These are phyloP conservation scores for Aegilops bicornis DNA, from an alignment of 176 grass and related monocot genomes.

Conservation along the genomic window DNA sequence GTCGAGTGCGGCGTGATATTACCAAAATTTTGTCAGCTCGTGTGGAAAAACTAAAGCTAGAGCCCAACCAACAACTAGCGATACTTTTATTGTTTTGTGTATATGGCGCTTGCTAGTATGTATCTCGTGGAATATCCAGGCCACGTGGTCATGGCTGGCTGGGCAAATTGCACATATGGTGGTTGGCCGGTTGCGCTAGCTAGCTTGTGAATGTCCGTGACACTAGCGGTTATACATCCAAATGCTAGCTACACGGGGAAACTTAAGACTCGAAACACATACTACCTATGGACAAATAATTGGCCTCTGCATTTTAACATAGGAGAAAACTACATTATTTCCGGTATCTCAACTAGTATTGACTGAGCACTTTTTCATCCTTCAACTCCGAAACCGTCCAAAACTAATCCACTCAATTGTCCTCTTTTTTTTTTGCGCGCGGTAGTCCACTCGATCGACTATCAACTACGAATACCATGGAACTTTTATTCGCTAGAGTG, in stretches of 20 bases:
- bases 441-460: not conserved
- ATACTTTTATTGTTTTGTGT: no score
- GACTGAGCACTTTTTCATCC: no score
- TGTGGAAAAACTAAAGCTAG: no score
- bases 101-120: no score
- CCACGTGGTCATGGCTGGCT: not conserved
- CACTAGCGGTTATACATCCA: not conserved
- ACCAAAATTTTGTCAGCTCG: no score
- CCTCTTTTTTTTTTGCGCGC: no score
- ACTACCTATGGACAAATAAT: not conserved
- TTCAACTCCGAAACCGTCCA: not conserved
- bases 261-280: no score
- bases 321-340: not conserved
- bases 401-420: not conserved
- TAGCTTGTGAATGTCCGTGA: not conserved
- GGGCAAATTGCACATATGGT: not conserved
- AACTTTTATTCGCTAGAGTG: not conserved
- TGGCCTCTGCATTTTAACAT: not conserved
- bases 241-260: not conserved
- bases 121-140: not conserved
- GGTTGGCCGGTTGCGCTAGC: not conserved
- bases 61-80: no score
- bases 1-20: no score
- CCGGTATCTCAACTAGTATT: not conserved
- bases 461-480: not conserved